These are phyloP conservation scores for Solanum pimpinellifolium DNA, from an alignment of 257 asterid genomes.

Conservation along the genomic window DNA sequence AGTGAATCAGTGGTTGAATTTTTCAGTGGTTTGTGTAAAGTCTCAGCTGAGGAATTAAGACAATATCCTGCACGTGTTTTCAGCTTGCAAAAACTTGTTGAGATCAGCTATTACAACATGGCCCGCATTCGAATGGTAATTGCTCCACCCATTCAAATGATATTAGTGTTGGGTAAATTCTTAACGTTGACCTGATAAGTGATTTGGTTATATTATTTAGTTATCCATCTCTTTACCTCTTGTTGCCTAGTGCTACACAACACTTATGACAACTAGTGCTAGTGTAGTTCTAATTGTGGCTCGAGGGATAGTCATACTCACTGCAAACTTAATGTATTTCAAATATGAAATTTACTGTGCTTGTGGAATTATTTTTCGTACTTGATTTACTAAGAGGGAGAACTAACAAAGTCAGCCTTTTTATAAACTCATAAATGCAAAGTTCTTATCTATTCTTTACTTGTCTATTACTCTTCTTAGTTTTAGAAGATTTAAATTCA, in stretches of 20 bases:
- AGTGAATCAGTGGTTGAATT: slow-evolving; percentile 98
- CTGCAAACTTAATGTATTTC: background rate
- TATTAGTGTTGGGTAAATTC: background rate
- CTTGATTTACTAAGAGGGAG: background rate
- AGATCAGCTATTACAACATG: slow-evolving; percentile 97
- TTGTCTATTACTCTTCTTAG: background rate
- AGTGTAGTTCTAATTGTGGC: background rate
- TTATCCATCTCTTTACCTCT: background rate
- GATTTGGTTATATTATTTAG: background rate
- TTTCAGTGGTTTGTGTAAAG: slow-evolving; percentile 87
- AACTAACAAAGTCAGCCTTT: background rate
- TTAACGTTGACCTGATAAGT: background rate
- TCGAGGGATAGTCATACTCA: background rate
- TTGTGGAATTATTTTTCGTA: background rate
- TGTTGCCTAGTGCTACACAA: background rate
- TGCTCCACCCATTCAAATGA: background rate
- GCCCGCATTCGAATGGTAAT: slow-evolving; percentile 98
- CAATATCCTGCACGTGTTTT: slow-evolving; percentile 94
- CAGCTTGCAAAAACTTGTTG: slow-evolving; percentile 97
- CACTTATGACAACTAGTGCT: background rate
- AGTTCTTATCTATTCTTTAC: background rate
- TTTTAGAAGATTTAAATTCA: background rate
- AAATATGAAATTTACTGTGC: background rate
- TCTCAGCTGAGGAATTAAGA: slow-evolving; percentile 93
- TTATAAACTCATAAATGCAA: background rate